A percentile compares a stretch with the other conserved stretches of the same genome.
These are phyloP conservation scores for Agaricales sp. DNA, from an alignment of 1,284 basidiomycete genomes.

Conservation along the genomic window DNA sequence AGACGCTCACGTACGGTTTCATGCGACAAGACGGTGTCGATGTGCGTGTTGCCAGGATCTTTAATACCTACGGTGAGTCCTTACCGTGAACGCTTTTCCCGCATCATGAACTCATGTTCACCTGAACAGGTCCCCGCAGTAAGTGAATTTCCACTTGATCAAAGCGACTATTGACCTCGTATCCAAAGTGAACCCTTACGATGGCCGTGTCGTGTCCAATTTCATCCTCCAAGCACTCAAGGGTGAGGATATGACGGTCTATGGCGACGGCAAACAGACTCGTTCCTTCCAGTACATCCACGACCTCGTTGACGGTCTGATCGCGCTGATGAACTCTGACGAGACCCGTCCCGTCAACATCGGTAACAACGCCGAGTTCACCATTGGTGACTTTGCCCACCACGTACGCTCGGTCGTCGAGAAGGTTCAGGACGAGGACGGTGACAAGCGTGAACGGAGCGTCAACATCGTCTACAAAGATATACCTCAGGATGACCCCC, in stretches of 20 bases:
- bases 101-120: neutral
- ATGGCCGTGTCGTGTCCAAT: constrained; percentile 96
- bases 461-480: constrained; percentile 77
- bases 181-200: constrained; percentile 86
- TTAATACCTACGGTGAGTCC: constrained; percentile 72
- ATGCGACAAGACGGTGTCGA: constrained; percentile 91
- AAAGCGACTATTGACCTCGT: neutral
- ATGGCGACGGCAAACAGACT: constrained; percentile 93
- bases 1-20: constrained; percentile 93
- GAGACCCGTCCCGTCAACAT: constrained; percentile 93
- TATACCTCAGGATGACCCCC: constrained; percentile 90
- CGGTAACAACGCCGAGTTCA: constrained; percentile 90
- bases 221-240: constrained; percentile 96
- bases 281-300: constrained; percentile 95
- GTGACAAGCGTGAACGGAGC: constrained; percentile 40
- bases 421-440: constrained; percentile 81
- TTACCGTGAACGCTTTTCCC: neutral
- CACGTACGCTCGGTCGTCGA: constrained; percentile 83
- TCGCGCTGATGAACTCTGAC: constrained; percentile 86
- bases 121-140: constrained; percentile 23
- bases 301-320: constrained; percentile 75
- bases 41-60: constrained; percentile 92
- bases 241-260: constrained; percentile 93
- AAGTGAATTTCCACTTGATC: constrained; percentile 8
- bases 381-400: constrained; percentile 85